A percentile compares a stretch with the other conserved stretches of the same genome.
Conservation (phyloP, 495 filamentous ascomycete species). For the Penicillium simplicissimum region DNA sequence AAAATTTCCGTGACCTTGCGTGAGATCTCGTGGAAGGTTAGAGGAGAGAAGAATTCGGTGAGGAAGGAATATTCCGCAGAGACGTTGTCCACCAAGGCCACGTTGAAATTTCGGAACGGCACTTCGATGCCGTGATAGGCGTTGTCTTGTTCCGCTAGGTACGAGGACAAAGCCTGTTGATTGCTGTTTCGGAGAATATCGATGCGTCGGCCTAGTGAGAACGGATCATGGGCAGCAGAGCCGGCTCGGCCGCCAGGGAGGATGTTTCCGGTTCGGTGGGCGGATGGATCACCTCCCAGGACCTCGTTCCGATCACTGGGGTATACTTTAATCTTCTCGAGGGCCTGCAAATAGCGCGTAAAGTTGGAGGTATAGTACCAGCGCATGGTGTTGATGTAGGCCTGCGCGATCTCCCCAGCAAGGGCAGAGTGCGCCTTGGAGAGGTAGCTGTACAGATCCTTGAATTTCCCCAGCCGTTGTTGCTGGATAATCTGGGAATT, state of each 20-base stretch:
- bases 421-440: conserved; percentile 73
- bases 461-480: conserved; percentile 81
- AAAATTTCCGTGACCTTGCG: conserved; percentile 80
- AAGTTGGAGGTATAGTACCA: conserved; percentile 98
- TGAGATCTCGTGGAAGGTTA: conserved; percentile 56
- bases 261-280: conserved; percentile 51
- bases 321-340: conserved; percentile 83
- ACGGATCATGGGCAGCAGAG: conserved; percentile 78
- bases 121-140: conserved; percentile 82
- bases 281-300: conserved; percentile 73
- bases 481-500: conserved; percentile 97
- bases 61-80: conserved; percentile 95
- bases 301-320: conserved; percentile 81
- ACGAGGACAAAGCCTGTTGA: conserved; percentile 72
- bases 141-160: conserved; percentile 85
- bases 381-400: conserved; percentile 97
- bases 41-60: conserved; percentile 79
- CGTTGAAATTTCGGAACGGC: conserved; percentile 90
- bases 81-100: conserved; percentile 89
- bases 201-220: conserved; percentile 79
- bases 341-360: conserved; percentile 77
- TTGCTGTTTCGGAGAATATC: conserved; percentile 73
- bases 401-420: conserved; percentile 84
- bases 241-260: conserved; percentile 41
- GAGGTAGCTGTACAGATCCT: conserved; percentile 83